Conservation (phyloP, 371 early-diverging fungal genomes). For the Catenaria anguillulae region DNA sequence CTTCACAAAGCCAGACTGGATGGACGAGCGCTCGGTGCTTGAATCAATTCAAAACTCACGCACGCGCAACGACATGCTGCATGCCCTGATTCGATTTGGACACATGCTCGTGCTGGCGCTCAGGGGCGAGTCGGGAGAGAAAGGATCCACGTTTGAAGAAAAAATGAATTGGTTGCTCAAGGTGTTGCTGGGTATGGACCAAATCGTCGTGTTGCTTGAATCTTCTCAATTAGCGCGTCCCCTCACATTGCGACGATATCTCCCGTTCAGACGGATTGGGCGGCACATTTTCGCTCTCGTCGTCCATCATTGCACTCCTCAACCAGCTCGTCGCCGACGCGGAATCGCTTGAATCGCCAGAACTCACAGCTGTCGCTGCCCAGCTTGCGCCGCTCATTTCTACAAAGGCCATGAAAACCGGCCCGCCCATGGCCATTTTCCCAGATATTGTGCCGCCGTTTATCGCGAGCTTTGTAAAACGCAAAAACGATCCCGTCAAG, state of each 20-base stretch:
- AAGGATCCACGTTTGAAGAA: not conserved
- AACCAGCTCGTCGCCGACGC: not conserved
- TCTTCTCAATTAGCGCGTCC: too few relatives aligned
- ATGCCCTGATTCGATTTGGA: not conserved
- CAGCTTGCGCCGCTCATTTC: not conserved
- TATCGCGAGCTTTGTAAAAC: too few relatives aligned
- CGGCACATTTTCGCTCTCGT: not conserved
- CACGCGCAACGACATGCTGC: not conserved
- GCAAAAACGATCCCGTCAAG: too few relatives aligned
- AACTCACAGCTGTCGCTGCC: not conserved
- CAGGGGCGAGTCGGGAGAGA: not conserved
- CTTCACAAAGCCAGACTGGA: not conserved
- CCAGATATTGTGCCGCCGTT: not conserved
- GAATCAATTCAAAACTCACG: not conserved
- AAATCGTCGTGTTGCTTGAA: too few relatives aligned
- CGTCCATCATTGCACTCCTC: not conserved
- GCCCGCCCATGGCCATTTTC: not conserved
- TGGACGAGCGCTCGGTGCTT: not conserved
- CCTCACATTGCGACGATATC: too few relatives aligned
- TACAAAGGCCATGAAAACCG: not conserved
- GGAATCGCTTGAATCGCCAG: not conserved
- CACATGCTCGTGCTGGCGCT: not conserved
- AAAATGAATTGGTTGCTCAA: not conserved
- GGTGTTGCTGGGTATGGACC: not conserved
- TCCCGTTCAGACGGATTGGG: not conserved